Evolutionary conservation across 352 stramenopile genomes (phyloP).

Genomic region (Globisporangium yorkense): DNA sequence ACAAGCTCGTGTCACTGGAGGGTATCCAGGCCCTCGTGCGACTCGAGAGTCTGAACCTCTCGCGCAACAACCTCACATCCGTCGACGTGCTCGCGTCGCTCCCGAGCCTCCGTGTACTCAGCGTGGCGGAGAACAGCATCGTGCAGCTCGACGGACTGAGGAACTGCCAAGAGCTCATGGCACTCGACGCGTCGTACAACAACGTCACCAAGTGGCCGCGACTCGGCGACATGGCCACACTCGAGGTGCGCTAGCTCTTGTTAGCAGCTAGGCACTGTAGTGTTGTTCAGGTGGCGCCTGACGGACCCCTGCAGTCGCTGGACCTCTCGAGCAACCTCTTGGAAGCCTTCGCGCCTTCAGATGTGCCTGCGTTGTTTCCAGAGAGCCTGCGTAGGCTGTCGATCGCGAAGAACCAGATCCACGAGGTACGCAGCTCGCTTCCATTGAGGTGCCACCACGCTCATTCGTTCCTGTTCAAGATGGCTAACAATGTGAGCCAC

Average conservation of each 20-base stretch:
- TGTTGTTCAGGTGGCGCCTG: background rate
- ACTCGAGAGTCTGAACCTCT: constrained; percentile 42
- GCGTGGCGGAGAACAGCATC: constrained; percentile 55
- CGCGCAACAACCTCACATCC: constrained; percentile 41
- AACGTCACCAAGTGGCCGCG: constrained; percentile 48
- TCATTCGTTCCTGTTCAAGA: background rate
- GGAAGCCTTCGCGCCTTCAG: constrained; percentile 21
- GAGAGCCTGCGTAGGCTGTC: constrained; percentile 32
- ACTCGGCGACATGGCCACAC: constrained; percentile 21
- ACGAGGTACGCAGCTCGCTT: constrained; percentile 25
- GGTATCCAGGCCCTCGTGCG: constrained; percentile 38
- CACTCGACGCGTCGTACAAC: constrained; percentile 60
- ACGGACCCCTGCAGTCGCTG: constrained; percentile 26
- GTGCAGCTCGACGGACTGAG: constrained; percentile 33
- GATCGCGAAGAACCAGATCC: constrained; percentile 56
- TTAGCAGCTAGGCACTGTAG: background rate
- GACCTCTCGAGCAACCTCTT: constrained; percentile 63
- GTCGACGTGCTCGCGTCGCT: constrained; percentile 38
- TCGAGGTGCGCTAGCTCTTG: constrained; percentile 29
- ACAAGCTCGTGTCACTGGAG: constrained; percentile 43
- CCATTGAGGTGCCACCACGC: background rate
- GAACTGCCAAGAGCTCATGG: constrained; percentile 22
- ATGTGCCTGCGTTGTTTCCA: constrained; percentile 28
- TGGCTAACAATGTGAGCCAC: background rate
- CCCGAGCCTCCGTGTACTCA: constrained; percentile 34